Evolutionary conservation across 2,329 filamentous ascomycete species (phyloP).

Genomic region (Meredithiella fracta): DNA sequence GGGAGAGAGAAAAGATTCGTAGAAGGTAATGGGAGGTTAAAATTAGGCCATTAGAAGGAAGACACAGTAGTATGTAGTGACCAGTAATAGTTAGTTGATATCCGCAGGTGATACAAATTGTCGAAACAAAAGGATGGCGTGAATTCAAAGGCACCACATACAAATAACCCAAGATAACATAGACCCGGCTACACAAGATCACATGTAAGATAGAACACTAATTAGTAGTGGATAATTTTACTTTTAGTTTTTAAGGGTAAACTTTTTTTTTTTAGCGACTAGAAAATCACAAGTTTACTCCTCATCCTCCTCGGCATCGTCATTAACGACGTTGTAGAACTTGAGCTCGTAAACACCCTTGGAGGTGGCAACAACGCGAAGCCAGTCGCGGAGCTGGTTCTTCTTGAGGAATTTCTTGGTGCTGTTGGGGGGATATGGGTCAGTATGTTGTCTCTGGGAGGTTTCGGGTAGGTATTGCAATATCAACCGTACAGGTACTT

Average conservation of each 20-base stretch:
- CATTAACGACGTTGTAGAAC: conserved; percentile 99
- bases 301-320: conserved; percentile 94
- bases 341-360: conserved; percentile 99
- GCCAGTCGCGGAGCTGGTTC: conserved; percentile 99
- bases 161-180: not conserved
- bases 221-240: not conserved
- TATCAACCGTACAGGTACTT: conserved; percentile 78
- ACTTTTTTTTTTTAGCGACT: conserved; percentile 13
- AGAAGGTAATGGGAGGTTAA: not conserved
- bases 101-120: not conserved
- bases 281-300: conserved; percentile 48
- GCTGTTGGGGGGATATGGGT: conserved; percentile 33
- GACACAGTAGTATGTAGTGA: no score
- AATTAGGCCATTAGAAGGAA: no score
- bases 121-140: not conserved
- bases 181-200: not conserved
- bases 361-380: conserved; percentile 93
- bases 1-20: not conserved
- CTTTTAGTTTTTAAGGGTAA: conserved; percentile 7
- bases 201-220: no score
- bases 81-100: not conserved
- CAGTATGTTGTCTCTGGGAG: not conserved
- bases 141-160: not conserved
- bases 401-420: conserved; percentile 99
- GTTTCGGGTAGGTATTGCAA: not conserved